Evolutionary conservation across 2,329 filamentous ascomycete species (phyloP), one percentile per base, ranked within the genome.

Genomic region (Neofusicoccum cordaticola): DNA sequence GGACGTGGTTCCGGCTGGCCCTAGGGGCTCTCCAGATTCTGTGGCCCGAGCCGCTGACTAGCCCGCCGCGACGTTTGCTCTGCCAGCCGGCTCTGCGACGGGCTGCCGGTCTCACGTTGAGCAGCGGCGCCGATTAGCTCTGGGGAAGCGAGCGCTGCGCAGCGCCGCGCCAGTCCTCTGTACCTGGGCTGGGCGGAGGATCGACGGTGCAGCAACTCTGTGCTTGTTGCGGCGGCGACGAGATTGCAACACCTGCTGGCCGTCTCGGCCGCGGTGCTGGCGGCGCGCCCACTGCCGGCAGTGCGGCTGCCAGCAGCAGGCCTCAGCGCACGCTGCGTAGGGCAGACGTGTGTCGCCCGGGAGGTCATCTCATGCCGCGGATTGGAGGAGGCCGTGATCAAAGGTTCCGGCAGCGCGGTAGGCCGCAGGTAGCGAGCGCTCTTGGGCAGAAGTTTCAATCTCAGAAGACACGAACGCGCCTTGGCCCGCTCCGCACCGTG

Each of bases 361-460:
- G 48, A 35, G 35, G 34, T 53, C 51, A 27, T 53, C 12, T 41
- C 22, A 4, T 4, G 5, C 17, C 22, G 19, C 9, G 45, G 19
- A 45, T 45, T 45, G 45, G 45, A 48, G 45, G 15, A 19, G 4
- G 19, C 9, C 12, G 47, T 35, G 34, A 52, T 39, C 31, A 52
- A 37, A 60, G 56, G 56, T 60, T 60, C 56, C 56, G 56, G 0
- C 27, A 19, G 8, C 8, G 56, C 56, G 56, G 41, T 60, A 60
- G 42, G 56, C 56, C 56, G 56, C 53, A 37, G 41, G 19, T 9
- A 41, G 39, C 34, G 19, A 44, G 52, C 19, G 9, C 17, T 58
- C 53, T 58, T 58, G 53, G 53, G 53, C 53, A 58, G 53, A 60
- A 60, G 56, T 60, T 47, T 60, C 56, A 60, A 31, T 42, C 39